Percentiles rank a stretch among this genome's conserved stretches.
These are phyloP conservation scores for Prototheca wickerhamii DNA, from an alignment of 163 green algal species.

Conservation along the genomic window DNA sequence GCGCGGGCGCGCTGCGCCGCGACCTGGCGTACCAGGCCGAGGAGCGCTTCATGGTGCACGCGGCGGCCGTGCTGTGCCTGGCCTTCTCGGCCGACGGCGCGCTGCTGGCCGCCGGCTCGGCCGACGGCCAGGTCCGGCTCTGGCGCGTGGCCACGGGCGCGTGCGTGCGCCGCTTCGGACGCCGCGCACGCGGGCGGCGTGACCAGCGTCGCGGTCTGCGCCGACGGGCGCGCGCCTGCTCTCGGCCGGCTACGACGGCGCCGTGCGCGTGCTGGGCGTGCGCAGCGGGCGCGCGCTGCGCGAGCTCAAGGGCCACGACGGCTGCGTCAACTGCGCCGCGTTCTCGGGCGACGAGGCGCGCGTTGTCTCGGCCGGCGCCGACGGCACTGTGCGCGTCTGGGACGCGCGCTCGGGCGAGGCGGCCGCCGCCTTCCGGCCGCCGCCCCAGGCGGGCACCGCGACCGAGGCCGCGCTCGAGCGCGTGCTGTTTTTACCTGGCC, in stretches of 20 bases:
- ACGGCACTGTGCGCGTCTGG: constrained; percentile 89
- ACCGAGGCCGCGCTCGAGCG: constrained; percentile 64
- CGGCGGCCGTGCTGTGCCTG: constrained; percentile 76
- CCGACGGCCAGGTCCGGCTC: constrained; percentile 80
- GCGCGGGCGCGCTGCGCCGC: constrained; percentile 78
- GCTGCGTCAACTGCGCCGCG: constrained; percentile 81
- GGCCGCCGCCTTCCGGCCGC: constrained; percentile 63
- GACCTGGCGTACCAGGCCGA: constrained; percentile 91
- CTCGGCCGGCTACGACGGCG: constrained; percentile 77
- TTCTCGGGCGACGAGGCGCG: constrained; percentile 65
- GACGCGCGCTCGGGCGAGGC: constrained; percentile 86
- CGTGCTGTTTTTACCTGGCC: constrained; percentile 67
- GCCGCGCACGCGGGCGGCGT: constrained; percentile 82
- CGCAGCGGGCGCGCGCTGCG: constrained; percentile 92
- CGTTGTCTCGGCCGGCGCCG: constrained; percentile 69
- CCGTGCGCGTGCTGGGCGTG: constrained; percentile 26
- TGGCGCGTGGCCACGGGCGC: constrained; percentile 87
- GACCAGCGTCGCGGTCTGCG: constrained; percentile 77
- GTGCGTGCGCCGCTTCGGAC: constrained; percentile 82
- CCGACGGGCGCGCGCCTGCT: constrained; percentile 84
- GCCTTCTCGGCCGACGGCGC: constrained; percentile 76
- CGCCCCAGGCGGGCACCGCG: constrained; percentile 28
- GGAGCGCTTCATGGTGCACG: constrained; percentile 97
- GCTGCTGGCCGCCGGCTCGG: constrained; percentile 80
- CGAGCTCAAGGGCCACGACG: constrained; percentile 89